Evolutionary conservation across 306 rosid species (phyloP).

Genomic region (Medicago lupulina): DNA sequence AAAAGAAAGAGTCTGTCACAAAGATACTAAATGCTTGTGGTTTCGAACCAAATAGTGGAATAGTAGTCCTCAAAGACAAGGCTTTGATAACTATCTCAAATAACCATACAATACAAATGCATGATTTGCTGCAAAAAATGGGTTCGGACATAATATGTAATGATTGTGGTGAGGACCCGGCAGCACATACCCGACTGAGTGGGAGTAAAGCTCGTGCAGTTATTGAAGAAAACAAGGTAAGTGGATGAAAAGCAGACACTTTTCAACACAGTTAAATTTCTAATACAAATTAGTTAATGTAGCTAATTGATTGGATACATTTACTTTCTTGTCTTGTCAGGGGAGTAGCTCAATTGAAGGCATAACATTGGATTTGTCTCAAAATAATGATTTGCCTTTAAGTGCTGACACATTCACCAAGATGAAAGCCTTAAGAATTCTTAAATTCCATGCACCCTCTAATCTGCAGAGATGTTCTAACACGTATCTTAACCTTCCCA

Average conservation of each 20-base stretch:
- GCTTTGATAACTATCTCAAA: conserved; percentile 38
- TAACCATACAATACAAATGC: conserved; percentile 38
- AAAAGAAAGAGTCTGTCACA: neutral
- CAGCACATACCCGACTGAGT: conserved; percentile 22
- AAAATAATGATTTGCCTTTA: neutral
- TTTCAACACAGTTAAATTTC: neutral
- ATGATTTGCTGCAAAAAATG: conserved; percentile 42
- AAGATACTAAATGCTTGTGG: conserved; percentile 38
- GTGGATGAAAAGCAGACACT: neutral
- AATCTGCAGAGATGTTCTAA: neutral
- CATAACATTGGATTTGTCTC: conserved; percentile 28
- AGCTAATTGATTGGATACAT: neutral
- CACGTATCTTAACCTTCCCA: neutral
- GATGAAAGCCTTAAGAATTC: conserved; percentile 36
- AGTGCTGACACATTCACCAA: neutral
- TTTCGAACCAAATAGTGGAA: conserved; percentile 12
- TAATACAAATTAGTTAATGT: neutral
- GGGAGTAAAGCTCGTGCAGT: conserved; percentile 16
- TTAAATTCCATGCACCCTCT: neutral
- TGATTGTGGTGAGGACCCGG: neutral
- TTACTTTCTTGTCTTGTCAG: neutral
- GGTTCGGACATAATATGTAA: conserved; percentile 21
- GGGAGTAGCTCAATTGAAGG: conserved; percentile 17
- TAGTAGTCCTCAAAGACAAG: conserved; percentile 27
- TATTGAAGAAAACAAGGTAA: conserved; percentile 30